Evolutionary conservation across 75 land plant species (phyloP).

Genomic region (Isoetes taiwanensis): DNA sequence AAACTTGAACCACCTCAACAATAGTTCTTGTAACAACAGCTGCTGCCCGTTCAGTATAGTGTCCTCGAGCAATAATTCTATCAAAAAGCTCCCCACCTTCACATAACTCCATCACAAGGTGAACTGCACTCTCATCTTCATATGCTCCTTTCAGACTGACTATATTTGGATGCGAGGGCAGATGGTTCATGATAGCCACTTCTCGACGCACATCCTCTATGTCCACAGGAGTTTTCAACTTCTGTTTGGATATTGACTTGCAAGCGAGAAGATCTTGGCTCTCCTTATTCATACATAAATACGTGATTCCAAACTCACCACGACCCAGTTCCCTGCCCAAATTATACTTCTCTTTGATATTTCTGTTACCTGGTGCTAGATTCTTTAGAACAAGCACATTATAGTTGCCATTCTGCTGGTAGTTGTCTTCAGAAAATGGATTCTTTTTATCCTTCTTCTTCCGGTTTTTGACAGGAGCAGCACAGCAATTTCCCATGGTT

Average conservation of each 20-base stretch:
- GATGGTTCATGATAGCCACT: constrained; percentile 69
- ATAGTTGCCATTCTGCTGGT: background rate
- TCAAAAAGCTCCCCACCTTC: constrained; percentile 86
- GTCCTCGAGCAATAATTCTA: constrained; percentile 61
- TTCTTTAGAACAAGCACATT: constrained; percentile 21
- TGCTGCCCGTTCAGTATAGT: constrained; percentile 75
- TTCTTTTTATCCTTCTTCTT: constrained; percentile 33
- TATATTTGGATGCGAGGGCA: constrained; percentile 61
- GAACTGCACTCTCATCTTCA: constrained; percentile 65
- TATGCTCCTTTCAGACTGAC: constrained; percentile 53
- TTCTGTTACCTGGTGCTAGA: constrained; percentile 15
- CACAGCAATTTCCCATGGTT: constrained; percentile 67
- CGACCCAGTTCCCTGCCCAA: constrained; percentile 77
- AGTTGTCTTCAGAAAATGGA: constrained; percentile 32
- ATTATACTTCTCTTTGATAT: constrained; percentile 42
- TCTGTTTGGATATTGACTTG: constrained; percentile 70
- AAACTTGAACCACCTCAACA: constrained; percentile 76
- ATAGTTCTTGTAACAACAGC: constrained; percentile 53
- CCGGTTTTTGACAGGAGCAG: constrained; percentile 9
- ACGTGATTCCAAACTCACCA: constrained; percentile 72
- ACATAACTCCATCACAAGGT: constrained; percentile 82
- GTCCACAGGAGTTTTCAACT: constrained; percentile 56
- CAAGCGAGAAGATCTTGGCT: constrained; percentile 48
- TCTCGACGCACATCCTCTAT: constrained; percentile 78
- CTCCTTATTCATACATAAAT: constrained; percentile 41